Evolutionary conservation across 2,329 filamentous ascomycete genomes (phyloP).

Genomic region (Aspergillus pseudonomiae): DNA sequence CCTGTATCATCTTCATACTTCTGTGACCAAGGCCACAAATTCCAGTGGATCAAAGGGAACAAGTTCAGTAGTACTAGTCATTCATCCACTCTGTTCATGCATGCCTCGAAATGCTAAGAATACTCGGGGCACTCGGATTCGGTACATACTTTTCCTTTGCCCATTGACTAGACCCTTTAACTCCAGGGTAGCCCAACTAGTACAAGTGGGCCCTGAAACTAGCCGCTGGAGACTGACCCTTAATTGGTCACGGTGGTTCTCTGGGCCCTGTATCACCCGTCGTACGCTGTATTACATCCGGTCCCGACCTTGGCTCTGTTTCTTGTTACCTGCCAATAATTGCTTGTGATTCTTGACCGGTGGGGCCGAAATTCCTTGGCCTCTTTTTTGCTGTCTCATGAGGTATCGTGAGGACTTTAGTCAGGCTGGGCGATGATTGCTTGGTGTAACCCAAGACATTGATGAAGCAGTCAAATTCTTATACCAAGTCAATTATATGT

Average conservation of each 20-base stretch:
- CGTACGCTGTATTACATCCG: constrained; percentile 1
- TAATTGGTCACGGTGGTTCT: neutral
- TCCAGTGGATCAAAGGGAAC: neutral
- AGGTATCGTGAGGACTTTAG: neutral
- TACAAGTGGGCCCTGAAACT: neutral
- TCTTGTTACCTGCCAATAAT: constrained; percentile 21
- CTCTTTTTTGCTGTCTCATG: neutral
- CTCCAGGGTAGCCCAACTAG: neutral
- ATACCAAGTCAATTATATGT: neutral
- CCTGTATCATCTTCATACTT: neutral
- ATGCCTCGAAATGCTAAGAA: neutral
- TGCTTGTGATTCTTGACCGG: constrained; percentile 16
- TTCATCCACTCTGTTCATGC: neutral
- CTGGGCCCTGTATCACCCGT: neutral
- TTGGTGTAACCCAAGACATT: neutral
- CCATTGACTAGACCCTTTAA: neutral
- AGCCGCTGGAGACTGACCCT: neutral
- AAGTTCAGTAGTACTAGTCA: neutral
- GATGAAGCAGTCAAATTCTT: neutral
- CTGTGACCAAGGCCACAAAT: neutral
- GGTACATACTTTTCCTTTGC: neutral
- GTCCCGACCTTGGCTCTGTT: constrained; percentile 5
- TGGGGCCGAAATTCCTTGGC: constrained; percentile 3
- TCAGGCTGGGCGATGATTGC: neutral
- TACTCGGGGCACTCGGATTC: neutral